Conservation (phyloP, 2,329 filamentous ascomycete genomes). For the Curvularia hawaiiensis region DNA sequence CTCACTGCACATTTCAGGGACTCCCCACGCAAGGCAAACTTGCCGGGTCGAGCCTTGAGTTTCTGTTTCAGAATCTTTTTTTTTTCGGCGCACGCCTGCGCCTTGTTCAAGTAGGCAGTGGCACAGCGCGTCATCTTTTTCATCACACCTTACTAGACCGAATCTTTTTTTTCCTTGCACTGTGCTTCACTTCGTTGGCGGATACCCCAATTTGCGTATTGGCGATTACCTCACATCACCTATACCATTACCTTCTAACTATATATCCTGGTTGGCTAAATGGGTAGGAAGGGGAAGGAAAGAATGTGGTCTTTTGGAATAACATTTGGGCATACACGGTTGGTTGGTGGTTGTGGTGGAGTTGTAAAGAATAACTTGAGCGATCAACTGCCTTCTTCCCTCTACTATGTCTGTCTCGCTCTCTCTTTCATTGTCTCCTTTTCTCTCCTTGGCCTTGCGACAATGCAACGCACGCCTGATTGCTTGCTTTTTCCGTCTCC, state of each 20-base stretch:
- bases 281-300: conserved; percentile 9
- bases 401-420: background rate
- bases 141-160: conserved; percentile 43
- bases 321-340: conserved; percentile 16
- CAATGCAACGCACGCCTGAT: background rate
- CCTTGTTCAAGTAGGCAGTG: conserved; percentile 20
- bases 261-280: conserved; percentile 26
- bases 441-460: conserved; percentile 9
- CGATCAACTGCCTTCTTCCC: conserved; percentile 18
- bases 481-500: conserved; percentile 3
- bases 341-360: conserved; percentile 1
- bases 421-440: conserved; percentile 1
- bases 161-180: conserved; percentile 29
- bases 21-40: conserved; percentile 9
- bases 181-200: conserved; percentile 37
- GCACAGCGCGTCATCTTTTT: conserved; percentile 21
- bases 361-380: conserved; percentile 27
- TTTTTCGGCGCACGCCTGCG: conserved; percentile 11
- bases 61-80: conserved; percentile 25
- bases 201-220: conserved; percentile 45
- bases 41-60: conserved; percentile 16
- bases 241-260: conserved; percentile 15
- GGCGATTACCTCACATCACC: conserved; percentile 33
- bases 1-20: conserved; percentile 6
- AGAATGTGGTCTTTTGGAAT: conserved; percentile 15